A percentile compares a stretch with the other conserved stretches of the same genome.
phyloP scores from a whole-genome alignment of 2,329 filamentous ascomycete genomes.

The Ascochyta koolunga region DNA sequence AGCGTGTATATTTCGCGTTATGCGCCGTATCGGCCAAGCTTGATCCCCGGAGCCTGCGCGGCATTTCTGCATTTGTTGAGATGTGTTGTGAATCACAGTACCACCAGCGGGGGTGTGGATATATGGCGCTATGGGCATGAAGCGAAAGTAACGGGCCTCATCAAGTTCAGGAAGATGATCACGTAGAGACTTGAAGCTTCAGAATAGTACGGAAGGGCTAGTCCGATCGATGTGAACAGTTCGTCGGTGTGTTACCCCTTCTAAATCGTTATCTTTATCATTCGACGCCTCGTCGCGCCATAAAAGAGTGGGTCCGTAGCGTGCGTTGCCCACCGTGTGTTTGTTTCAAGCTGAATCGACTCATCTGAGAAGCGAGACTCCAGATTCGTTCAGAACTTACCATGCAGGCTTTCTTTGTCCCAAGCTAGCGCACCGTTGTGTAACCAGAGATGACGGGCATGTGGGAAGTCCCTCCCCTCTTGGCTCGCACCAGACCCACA shows the following conservation, averaged over 20 bases:
- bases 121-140: not conserved
- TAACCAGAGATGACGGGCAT: constrained; percentile 33
- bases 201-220: not conserved
- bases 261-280: not conserved
- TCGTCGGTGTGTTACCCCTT: not conserved
- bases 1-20: constrained; percentile 15
- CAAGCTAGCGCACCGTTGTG: constrained; percentile 19
- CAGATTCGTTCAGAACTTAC: constrained; percentile 5
- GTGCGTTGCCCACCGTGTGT: not conserved
- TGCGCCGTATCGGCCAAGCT: not conserved
- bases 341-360: constrained; percentile 8
- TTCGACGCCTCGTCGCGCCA: constrained; percentile 7
- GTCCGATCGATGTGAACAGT: not conserved
- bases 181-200: not conserved
- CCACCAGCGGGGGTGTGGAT: constrained; percentile 15
- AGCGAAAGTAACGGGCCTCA: not conserved
- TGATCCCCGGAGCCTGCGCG: not conserved
- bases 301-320: not conserved
- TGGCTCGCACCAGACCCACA: constrained; percentile 29
- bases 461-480: constrained; percentile 21
- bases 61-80: constrained; percentile 9
- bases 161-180: not conserved
- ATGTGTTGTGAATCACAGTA: constrained; percentile 19
- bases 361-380: constrained; percentile 3
- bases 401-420: constrained; percentile 24